A percentile compares a stretch with the other conserved stretches of the same genome.
phyloP scores from a whole-genome alignment of 768 basidiomycete species.

The Boletus huronensis region DNA sequence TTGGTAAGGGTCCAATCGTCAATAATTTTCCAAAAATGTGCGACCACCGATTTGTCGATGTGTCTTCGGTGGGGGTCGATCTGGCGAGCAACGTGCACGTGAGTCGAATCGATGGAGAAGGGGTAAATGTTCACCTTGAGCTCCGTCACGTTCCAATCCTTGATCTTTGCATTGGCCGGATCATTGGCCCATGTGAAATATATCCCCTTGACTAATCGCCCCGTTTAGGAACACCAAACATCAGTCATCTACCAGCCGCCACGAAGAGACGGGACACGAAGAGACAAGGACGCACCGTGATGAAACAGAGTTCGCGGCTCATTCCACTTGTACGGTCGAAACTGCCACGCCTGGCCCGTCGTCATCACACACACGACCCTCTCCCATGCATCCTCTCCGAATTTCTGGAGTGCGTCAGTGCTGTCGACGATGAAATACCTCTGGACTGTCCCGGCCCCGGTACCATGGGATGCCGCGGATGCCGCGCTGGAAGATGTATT shows the following conservation, averaged over 20 bases:
- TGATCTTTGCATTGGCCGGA: slow-evolving; percentile 81
- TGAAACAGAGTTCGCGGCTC: slow-evolving; percentile 92
- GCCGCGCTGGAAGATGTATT: not conserved
- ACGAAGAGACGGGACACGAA: not conserved
- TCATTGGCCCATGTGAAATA: slow-evolving; percentile 96
- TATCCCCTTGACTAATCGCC: slow-evolving; percentile 81
- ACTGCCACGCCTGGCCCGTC: slow-evolving; percentile 98
- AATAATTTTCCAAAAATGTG: slow-evolving; percentile 92
- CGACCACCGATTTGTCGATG: slow-evolving; percentile 91
- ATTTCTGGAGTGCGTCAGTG: slow-evolving; percentile 88
- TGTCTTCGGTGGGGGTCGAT: slow-evolving; percentile 89
- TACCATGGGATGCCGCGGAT: slow-evolving; percentile 18
- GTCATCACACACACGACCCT: slow-evolving; percentile 97
- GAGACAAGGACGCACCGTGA: slow-evolving; percentile 55
- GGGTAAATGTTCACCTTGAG: slow-evolving; percentile 56
- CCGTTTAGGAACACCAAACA: not conserved
- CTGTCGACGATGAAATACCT: slow-evolving; percentile 89
- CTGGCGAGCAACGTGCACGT: slow-evolving; percentile 37
- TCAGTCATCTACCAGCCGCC: not conserved
- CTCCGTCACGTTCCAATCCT: slow-evolving; percentile 97
- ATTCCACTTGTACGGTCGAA: slow-evolving; percentile 93
- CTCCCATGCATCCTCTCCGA: slow-evolving; percentile 93
- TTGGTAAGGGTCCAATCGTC: slow-evolving; percentile 81
- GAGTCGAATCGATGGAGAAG: not conserved
- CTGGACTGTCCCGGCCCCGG: slow-evolving; percentile 35